These are phyloP conservation scores for Peronospora belbahrii DNA, from an alignment of 352 stramenopile species.

Conservation along the genomic window DNA sequence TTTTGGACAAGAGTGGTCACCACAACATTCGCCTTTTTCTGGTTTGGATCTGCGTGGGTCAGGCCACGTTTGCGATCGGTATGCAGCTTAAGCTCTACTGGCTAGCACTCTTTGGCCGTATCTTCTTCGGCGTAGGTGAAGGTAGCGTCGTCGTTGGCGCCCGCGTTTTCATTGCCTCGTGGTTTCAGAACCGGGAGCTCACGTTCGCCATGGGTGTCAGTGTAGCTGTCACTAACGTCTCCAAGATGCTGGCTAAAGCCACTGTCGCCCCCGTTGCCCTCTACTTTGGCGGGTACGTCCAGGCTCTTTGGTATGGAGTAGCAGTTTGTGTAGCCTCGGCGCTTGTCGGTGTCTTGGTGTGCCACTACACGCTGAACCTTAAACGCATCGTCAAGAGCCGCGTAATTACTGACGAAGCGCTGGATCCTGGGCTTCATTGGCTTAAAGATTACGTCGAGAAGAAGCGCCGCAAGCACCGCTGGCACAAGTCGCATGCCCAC, in stretches of 20 bases:
- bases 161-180: constrained; percentile 77
- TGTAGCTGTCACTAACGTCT: constrained; percentile 86
- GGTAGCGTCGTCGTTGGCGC: constrained; percentile 73
- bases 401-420: constrained; percentile 41
- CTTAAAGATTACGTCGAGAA: constrained; percentile 62
- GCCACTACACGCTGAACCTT: constrained; percentile 49
- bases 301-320: constrained; percentile 78
- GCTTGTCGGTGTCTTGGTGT: constrained; percentile 46
- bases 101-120: constrained; percentile 68
- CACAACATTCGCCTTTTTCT: constrained; percentile 75
- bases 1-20: constrained; percentile 76
- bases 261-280: constrained; percentile 80
- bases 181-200: constrained; percentile 76
- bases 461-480: constrained; percentile 48
- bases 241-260: constrained; percentile 88
- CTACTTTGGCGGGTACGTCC: constrained; percentile 79
- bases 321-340: constrained; percentile 49
- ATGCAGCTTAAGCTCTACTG: constrained; percentile 71
- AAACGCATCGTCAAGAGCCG: constrained; percentile 59
- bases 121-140: constrained; percentile 79
- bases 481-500: constrained; percentile 25
- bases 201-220: constrained; percentile 85
- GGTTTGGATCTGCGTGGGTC: constrained; percentile 70
- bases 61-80: constrained; percentile 69
- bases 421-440: constrained; percentile 56